Evolutionary conservation across 805 yeast species (phyloP).

Genomic region (Saccharomycopsis microspora): DNA sequence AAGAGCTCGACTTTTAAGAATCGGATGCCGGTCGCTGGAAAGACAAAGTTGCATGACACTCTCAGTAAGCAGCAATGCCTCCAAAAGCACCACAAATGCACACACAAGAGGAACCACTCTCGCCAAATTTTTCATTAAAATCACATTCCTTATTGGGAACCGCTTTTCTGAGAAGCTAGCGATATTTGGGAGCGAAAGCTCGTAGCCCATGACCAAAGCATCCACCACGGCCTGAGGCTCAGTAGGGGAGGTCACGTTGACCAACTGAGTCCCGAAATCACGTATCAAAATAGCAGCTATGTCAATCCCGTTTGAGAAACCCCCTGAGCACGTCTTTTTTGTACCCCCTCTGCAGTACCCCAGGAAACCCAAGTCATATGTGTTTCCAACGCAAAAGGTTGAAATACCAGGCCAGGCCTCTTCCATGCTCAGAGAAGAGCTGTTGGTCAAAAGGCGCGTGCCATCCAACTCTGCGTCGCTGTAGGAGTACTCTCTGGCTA

Average conservation of each 20-base stretch:
- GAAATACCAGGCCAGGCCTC: background rate
- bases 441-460: background rate
- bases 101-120: background rate
- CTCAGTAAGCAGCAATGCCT: background rate
- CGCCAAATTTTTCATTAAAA: background rate
- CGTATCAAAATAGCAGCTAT: conserved; percentile 24
- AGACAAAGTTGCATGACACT: no score
- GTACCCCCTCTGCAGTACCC: conserved; percentile 23
- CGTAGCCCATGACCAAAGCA: conserved; percentile 19
- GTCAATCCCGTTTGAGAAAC: conserved; percentile 24
- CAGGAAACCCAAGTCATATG: conserved; percentile 23
- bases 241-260: conserved; percentile 22
- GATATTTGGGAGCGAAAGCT: conserved; percentile 10
- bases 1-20: no score
- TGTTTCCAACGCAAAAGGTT: conserved; percentile 22
- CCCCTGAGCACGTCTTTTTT: conserved; percentile 16
- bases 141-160: background rate
- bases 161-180: background rate
- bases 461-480: background rate
- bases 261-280: conserved; percentile 28
- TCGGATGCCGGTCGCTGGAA: no score
- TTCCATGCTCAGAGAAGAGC: background rate
- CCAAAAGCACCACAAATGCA: background rate
- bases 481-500: conserved; percentile 4
- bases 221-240: conserved; percentile 10